Conservation (phyloP, 441 rosid species). For the Capsella rubella region DNA sequence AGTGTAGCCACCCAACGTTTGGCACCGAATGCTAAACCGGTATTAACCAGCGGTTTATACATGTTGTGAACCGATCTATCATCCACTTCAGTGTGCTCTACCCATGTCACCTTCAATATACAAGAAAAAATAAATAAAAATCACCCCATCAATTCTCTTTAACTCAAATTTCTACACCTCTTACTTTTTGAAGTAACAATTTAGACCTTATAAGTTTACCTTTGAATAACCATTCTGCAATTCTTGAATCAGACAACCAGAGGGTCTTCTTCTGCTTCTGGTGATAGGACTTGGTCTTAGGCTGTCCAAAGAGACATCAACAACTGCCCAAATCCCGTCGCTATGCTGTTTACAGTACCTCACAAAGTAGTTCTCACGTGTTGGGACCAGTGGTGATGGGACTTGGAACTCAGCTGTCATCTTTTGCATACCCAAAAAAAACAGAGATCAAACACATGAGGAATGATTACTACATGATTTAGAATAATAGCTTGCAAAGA, state of each 20-base stretch:
- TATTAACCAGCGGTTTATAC: slow-evolving; percentile 67
- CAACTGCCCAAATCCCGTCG: slow-evolving; percentile 95
- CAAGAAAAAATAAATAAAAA: not conserved
- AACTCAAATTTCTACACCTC: slow-evolving; percentile 24
- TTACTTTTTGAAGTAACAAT: not conserved
- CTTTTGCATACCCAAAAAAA: slow-evolving; percentile 40
- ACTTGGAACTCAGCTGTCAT: slow-evolving; percentile 97
- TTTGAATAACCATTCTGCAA: slow-evolving; percentile 93
- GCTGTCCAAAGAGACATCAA: slow-evolving; percentile 91
- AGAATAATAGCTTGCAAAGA: slow-evolving; percentile 22
- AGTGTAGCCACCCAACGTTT: slow-evolving; percentile 92
- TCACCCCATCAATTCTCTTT: slow-evolving; percentile 6
- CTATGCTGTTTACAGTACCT: slow-evolving; percentile 88
- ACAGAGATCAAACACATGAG: not conserved
- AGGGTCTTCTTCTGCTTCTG: slow-evolving; percentile 84
- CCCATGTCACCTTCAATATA: slow-evolving; percentile 76
- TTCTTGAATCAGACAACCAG: slow-evolving; percentile 91
- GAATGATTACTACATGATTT: slow-evolving; percentile 3
- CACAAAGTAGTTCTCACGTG: slow-evolving; percentile 83
- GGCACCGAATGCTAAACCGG: slow-evolving; percentile 91
- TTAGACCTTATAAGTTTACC: slow-evolving; percentile 48
- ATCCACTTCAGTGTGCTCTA: slow-evolving; percentile 92
- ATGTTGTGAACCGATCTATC: slow-evolving; percentile 75
- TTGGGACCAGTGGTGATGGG: slow-evolving; percentile 87
- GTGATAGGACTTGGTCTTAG: slow-evolving; percentile 58